Conservation (phyloP, 352 stramenopile genomes). For the Phytophthora litchii region DNA sequence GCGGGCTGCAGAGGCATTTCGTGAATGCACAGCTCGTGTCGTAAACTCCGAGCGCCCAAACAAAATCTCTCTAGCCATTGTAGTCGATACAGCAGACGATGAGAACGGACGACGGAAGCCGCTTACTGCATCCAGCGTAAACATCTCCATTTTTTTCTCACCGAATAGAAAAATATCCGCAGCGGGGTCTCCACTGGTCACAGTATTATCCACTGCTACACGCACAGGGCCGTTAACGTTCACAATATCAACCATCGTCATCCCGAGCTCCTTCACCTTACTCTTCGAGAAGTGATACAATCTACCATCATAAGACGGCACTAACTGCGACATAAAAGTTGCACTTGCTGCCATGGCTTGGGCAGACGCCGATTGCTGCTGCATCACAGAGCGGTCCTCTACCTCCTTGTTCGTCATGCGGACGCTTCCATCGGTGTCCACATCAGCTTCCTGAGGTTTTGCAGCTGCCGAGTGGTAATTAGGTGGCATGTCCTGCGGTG, state of each 20-base stretch:
- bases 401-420: slow-evolving; percentile 20
- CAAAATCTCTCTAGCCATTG: slow-evolving; percentile 45
- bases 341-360: slow-evolving; percentile 37
- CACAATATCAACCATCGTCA: slow-evolving; percentile 81
- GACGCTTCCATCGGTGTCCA: slow-evolving; percentile 39
- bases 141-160: slow-evolving; percentile 78
- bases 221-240: slow-evolving; percentile 75
- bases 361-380: slow-evolving; percentile 24
- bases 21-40: slow-evolving; percentile 64
- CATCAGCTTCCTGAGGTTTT: slow-evolving; percentile 9
- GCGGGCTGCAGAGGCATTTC: slow-evolving; percentile 60
- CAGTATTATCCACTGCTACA: slow-evolving; percentile 34
- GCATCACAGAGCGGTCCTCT: slow-evolving; percentile 36
- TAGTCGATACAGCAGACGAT: slow-evolving; percentile 20
- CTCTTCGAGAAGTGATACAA: slow-evolving; percentile 76
- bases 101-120: slow-evolving; percentile 63
- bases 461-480: slow-evolving; percentile 16
- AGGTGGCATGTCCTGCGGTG: slow-evolving; percentile 11
- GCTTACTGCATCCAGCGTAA: slow-evolving; percentile 67
- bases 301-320: slow-evolving; percentile 78
- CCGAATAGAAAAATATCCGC: slow-evolving; percentile 76
- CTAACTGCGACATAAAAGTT: slow-evolving; percentile 59
- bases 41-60: slow-evolving; percentile 81
- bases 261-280: slow-evolving; percentile 70
- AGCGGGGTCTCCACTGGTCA: neutral